phyloP scores from a whole-genome alignment of 164 flowering plant genomes.

The Piper longum region DNA sequence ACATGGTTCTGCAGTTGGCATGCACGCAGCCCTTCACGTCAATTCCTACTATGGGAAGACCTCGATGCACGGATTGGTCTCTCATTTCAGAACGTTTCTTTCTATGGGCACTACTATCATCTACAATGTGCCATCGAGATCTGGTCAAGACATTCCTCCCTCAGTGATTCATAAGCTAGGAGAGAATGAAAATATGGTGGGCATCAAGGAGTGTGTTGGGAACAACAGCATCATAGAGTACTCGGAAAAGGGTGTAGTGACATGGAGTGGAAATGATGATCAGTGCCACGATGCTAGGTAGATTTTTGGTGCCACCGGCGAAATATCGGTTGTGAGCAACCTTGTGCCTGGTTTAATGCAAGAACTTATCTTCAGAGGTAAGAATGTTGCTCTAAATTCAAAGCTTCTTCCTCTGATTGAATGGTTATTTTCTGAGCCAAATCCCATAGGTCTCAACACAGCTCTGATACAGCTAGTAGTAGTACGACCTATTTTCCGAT shows the following conservation, averaged over 20 bases:
- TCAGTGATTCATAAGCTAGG: constrained; percentile 38
- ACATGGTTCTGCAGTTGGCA: constrained; percentile 89
- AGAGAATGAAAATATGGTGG: constrained; percentile 49
- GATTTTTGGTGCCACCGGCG: constrained; percentile 65
- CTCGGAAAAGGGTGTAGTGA: constrained; percentile 39
- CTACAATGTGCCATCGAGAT: constrained; percentile 71
- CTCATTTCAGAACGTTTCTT: constrained; percentile 63
- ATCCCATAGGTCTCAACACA: constrained; percentile 72
- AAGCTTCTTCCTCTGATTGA: constrained; percentile 53
- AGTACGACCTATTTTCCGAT: constrained; percentile 67
- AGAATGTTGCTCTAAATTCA: constrained; percentile 36
- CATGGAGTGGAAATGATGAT: constrained; percentile 92
- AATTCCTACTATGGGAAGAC: constrained; percentile 94
- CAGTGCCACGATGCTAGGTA: constrained; percentile 83
- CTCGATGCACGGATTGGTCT: constrained; percentile 56
- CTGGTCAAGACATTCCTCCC: constrained; percentile 85
- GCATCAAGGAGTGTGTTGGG: constrained; percentile 81
- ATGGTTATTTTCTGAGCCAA: constrained; percentile 35
- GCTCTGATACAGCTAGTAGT: constrained; percentile 87
- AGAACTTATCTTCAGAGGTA: constrained; percentile 51
- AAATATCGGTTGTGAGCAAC: constrained; percentile 71
- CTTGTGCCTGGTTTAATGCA: constrained; percentile 64
- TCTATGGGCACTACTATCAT: constrained; percentile 73
- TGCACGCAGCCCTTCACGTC: constrained; percentile 91
- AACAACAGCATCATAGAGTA: constrained; percentile 50